phyloP scores from a whole-genome alignment of 371 early-diverging fungal genomes.

The Chytridium lagenaria region DNA sequence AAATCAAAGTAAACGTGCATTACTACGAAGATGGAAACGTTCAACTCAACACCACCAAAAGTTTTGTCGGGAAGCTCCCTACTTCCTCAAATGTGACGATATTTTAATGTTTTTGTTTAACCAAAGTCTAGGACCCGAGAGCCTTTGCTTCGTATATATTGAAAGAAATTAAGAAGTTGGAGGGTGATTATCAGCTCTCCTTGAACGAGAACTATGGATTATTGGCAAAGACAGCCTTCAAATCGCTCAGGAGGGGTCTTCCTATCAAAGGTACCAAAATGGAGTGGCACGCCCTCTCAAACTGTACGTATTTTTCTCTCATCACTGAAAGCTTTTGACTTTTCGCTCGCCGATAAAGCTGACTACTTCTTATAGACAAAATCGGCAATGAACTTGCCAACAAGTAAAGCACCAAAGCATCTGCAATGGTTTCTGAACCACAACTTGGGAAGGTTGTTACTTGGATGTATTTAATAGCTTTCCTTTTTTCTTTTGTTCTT shows the following conservation, averaged over 20 bases:
- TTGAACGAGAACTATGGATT: slow-evolving; percentile 84
- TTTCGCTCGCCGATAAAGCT: no score
- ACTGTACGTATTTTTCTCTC: slow-evolving; percentile 48
- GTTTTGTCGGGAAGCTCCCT: slow-evolving; percentile 43
- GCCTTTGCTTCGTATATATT: slow-evolving; percentile 63
- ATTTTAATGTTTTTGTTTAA: not conserved
- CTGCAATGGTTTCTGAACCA: no score
- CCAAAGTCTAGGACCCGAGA: slow-evolving; percentile 56
- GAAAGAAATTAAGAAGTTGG: slow-evolving; percentile 72
- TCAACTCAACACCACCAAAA: slow-evolving; percentile 83
- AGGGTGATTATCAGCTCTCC: slow-evolving; percentile 79
- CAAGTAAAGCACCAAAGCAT: no score
- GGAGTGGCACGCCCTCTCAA: slow-evolving; percentile 78
- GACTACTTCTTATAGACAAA: no score
- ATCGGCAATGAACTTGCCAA: no score
- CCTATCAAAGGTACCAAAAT: slow-evolving; percentile 91
- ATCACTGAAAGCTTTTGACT: no score
- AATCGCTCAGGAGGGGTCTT: slow-evolving; percentile 85
- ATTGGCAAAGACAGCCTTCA: slow-evolving; percentile 86
- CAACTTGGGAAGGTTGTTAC: no score
- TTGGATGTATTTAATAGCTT: not conserved
- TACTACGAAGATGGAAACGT: slow-evolving; percentile 99
- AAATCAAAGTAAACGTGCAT: slow-evolving; percentile 81
- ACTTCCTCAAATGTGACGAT: slow-evolving; percentile 23
- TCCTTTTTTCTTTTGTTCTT: slow-evolving; percentile 38